Conservation (phyloP, 148 eudicot species). For the Beta vulgaris region DNA sequence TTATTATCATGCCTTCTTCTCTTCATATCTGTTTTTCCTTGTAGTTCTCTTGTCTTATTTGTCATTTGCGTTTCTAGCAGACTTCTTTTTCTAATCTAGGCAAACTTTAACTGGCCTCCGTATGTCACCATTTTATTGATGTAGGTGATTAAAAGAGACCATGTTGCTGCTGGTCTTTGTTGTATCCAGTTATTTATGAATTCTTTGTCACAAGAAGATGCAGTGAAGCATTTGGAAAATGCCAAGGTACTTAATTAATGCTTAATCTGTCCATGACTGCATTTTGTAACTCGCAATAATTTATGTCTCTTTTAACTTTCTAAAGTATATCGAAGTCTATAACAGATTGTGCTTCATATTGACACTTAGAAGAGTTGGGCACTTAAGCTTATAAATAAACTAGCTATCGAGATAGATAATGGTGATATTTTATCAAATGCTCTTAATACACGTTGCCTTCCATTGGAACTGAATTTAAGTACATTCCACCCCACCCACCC, state of each 20-base stretch:
- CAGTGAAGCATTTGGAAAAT: conserved; percentile 85
- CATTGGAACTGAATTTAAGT: background rate
- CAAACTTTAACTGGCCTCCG: conserved; percentile 5
- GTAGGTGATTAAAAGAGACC: conserved; percentile 89
- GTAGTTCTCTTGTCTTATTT: background rate
- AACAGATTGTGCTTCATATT: background rate
- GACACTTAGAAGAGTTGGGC: background rate
- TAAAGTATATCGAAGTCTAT: background rate
- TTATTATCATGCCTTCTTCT: background rate
- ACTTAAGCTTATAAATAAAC: background rate
- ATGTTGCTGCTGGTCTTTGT: conserved; percentile 98
- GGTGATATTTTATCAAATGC: background rate
- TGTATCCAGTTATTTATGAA: conserved; percentile 95
- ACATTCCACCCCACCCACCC: background rate
- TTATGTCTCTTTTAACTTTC: background rate
- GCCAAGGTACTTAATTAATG: conserved; percentile 52
- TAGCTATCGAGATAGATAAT: conserved; percentile 3
- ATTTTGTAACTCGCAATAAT: background rate
- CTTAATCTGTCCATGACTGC: background rate
- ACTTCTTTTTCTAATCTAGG: background rate
- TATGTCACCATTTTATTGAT: conserved; percentile 27
- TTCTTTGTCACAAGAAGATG: conserved; percentile 82
- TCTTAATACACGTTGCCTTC: background rate
- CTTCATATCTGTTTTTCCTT: background rate
- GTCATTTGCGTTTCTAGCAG: background rate